Evolutionary conservation across 2,329 filamentous ascomycete species (phyloP), one percentile per base, ranked within the genome.

Genomic region (Fusarium sp.): DNA sequence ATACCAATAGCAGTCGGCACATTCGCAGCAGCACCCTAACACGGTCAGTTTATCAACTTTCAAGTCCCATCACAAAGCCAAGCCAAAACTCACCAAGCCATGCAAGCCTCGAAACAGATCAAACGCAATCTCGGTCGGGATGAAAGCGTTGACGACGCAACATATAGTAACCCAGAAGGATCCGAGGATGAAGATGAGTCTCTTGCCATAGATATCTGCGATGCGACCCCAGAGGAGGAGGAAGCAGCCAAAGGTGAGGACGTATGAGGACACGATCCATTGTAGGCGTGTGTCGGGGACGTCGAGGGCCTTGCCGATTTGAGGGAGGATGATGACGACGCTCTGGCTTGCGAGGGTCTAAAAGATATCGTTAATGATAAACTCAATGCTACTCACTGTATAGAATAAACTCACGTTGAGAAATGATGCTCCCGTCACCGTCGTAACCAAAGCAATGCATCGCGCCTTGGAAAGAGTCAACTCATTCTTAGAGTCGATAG

Each of bases 1-100:
- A 93, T 93, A 0, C 92, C 92, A 76, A 94, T 89, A 0, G 92
- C 92, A 0, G 91, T 93, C 0, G 92, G 92, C 1, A 93, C 90
- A 76, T 92, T 93, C 17, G 91, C 90, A 2, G 92, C 92, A 29
- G 90, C 90, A 2, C 91, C 91, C 82, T 88, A 63, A 17, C 36
- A 11, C 4, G 12, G 12, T 75, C 38, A 70, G 57, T 60, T 2
- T 4, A 2, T 44, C 6, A 2, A 9, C 8, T 14, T 20, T 7
- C 9, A 2, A 22, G 10, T 5, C 11, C 2, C 22, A 17, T 46
- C 6, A 17, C 16, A 24, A 6, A 33, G 31, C 31, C 31, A 33
- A 2, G n/a, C n/a, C n/a, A n/a, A 4, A 12, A 36, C 42, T 70
- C 40, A 83, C 83, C 80, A 94, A 79, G 2, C 92, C 92, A 71